A percentile compares a stretch with the other conserved stretches of the same genome.
phyloP scores from a whole-genome alignment of 176 grass and related monocot genomes.

The Metroxylon sagu region DNA sequence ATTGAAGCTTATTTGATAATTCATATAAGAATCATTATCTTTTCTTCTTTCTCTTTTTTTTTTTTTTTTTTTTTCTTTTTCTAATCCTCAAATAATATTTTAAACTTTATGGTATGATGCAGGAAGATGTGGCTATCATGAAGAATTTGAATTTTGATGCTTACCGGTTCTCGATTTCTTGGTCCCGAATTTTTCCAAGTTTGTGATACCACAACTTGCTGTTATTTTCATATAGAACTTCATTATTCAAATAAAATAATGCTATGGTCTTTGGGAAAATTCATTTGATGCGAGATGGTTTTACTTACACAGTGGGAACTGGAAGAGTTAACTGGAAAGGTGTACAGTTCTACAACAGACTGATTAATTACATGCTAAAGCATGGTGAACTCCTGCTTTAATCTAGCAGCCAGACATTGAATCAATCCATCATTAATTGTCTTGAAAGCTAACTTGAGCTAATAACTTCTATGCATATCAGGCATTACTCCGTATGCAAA shows the following conservation, averaged over 20 bases:
- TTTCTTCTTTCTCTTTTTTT: too few species aligned
- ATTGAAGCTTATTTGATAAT: too few species aligned
- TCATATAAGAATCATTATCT: too few species aligned
- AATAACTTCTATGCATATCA: slow-evolving; percentile 11
- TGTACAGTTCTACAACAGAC: slow-evolving; percentile 52
- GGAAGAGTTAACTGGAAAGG: slow-evolving; percentile 51
- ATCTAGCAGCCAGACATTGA: not conserved
- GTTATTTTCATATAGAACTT: not conserved
- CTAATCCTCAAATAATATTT: too few species aligned
- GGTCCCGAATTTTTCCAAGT: slow-evolving; percentile 57
- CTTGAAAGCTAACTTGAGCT: not conserved
- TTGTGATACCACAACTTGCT: not conserved
- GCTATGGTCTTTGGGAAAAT: too few species aligned
- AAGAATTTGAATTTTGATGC: slow-evolving; percentile 51
- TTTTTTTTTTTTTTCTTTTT: too few species aligned
- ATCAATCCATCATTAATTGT: not conserved
- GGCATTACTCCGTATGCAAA: slow-evolving; percentile 65
- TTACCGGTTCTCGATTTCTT: slow-evolving; percentile 57
- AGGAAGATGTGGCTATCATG: slow-evolving; percentile 55
- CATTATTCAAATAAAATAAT: not conserved
- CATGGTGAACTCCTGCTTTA: slow-evolving; percentile 23
- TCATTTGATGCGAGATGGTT: too few species aligned
- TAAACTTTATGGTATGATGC: not conserved
- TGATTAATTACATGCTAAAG: slow-evolving; percentile 53
- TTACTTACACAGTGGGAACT: slow-evolving; percentile 30